Evolutionary conservation across 148 eudicot species (phyloP).

Genomic region (Persicaria maculosa): DNA sequence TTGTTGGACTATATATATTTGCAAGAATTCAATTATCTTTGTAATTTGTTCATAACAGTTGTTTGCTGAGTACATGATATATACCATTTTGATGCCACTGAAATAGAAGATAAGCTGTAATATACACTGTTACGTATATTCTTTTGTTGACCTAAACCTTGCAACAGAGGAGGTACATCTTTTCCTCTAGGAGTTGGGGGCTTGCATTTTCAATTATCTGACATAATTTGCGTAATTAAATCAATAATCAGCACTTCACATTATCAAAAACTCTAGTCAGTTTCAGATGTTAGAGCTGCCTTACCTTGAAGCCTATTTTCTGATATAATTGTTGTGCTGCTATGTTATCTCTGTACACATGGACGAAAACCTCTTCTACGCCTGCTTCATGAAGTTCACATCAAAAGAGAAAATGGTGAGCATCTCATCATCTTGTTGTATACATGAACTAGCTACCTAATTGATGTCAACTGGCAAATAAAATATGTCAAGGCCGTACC

Average conservation of each 20-base stretch:
- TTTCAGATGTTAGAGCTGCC: neutral
- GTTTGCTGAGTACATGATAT: conserved; percentile 3
- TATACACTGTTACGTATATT: neutral
- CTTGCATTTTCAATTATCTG: conserved; percentile 56
- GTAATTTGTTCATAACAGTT: neutral
- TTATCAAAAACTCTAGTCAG: neutral
- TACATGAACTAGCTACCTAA: neutral
- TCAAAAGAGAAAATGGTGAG: neutral
- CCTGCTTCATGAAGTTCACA: conserved; percentile 28
- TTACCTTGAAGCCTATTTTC: conserved; percentile 78
- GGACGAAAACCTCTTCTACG: conserved; percentile 56
- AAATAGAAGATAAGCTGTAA: neutral
- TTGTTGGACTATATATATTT: neutral
- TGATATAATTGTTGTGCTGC: conserved; percentile 58
- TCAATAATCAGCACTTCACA: neutral
- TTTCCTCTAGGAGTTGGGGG: conserved; percentile 29
- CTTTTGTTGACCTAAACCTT: conserved; percentile 6
- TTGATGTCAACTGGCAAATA: neutral
- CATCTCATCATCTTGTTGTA: neutral
- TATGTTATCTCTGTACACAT: conserved; percentile 52
- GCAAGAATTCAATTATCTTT: neutral
- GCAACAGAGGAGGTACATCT: conserved; percentile 47
- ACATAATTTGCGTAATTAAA: conserved; percentile 5
- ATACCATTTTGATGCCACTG: neutral
- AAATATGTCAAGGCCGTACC: conserved; percentile 27